Base-by-base conservation (phyloP, 768 basidiomycete species). In the Lactarius indigo region DNA sequence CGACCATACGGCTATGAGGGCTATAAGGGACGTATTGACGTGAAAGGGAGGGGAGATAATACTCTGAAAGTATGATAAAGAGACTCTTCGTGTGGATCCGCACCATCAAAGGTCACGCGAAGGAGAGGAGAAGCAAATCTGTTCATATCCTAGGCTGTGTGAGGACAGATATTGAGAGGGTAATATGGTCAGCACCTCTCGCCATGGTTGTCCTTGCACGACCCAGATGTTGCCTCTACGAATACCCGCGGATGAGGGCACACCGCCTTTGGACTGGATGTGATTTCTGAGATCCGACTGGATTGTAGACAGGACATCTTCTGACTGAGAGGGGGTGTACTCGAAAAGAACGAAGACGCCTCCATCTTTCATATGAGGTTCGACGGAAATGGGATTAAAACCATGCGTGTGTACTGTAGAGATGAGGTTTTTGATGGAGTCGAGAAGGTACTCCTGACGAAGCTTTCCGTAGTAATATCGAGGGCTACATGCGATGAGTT, bases 101-200 rank as follows among this genome's bases (percentile, higher is more conserved):
- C 89, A 0, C 96, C 96, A 37, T 96, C 91, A 70, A 96, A 98
- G 7, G 85, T 78, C n/a, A 96, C 84, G 65, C 85, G 85, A 59
- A 98, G 73, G 10, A 89, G 81, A 3, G 81, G 79, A 23, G 90
- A 89, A 0, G 94, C 88, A 74, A 87, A 96, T 61, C 91, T 82
- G 65, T 87, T 81, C 85, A 98, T 87, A 70, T 98, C 96, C 91
- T 96, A 69, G 20, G 68, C 37, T 20, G 7, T 33, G 42, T 44
- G 31, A 41, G 50, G n/a, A 8, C 2, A 37, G 18, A 30, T 44
- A 37, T n/a, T 17, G 37, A 12, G 47, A 61, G 23, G 6, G 50
- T 52, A 26, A 31, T 18, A 60, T 26, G 15, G 4, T 30, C 9
- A 20, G 33, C 59, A 91, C 91, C 82, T 96, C 94, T 72, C 80